These are phyloP conservation scores for Ustilago vetiveriae DNA, from an alignment of 1,284 basidiomycete genomes.

Conservation along the genomic window DNA sequence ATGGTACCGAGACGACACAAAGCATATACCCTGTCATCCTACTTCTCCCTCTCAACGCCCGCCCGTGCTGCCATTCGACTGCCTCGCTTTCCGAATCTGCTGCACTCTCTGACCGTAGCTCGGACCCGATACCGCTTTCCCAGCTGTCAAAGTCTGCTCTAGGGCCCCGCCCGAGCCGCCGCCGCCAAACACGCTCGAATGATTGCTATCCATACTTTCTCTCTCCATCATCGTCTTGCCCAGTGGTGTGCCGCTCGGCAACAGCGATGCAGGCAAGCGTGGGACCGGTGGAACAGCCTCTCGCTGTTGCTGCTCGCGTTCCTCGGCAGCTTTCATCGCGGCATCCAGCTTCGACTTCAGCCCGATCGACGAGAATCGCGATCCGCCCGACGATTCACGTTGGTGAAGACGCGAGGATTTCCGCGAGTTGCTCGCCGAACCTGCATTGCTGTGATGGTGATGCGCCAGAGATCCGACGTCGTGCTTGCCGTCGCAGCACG, in stretches of 20 bases:
- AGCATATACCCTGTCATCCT: too few species aligned
- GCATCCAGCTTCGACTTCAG: constrained; percentile 42
- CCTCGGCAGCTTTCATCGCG: constrained; percentile 24
- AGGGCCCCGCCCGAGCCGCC: background rate
- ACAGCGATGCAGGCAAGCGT: constrained; percentile 20
- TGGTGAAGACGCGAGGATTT: constrained; percentile 36
- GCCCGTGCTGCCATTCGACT: constrained; percentile 15
- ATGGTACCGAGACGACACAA: too few species aligned
- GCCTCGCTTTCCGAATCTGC: constrained; percentile 35
- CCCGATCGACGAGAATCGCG: constrained; percentile 28
- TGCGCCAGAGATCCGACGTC: constrained; percentile 69
- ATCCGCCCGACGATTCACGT: constrained; percentile 35
- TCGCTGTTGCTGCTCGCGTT: constrained; percentile 15
- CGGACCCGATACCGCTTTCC: constrained; percentile 3
- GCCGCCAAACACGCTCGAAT: constrained; percentile 17
- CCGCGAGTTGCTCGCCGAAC: constrained; percentile 13
- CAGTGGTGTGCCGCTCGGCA: constrained; percentile 16
- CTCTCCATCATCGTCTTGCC: constrained; percentile 8
- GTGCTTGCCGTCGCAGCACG: constrained; percentile 92
- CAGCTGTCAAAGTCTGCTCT: background rate
- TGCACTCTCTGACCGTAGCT: constrained; percentile 34
- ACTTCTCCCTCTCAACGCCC: constrained; percentile 2
- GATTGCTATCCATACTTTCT: constrained; percentile 30
- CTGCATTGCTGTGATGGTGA: constrained; percentile 23
- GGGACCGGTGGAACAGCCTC: constrained; percentile 12